Percentiles rank a stretch among this genome's conserved stretches.
Conservation (phyloP, 169 alveolate genomes). For the Eimeria praecox region DNA sequence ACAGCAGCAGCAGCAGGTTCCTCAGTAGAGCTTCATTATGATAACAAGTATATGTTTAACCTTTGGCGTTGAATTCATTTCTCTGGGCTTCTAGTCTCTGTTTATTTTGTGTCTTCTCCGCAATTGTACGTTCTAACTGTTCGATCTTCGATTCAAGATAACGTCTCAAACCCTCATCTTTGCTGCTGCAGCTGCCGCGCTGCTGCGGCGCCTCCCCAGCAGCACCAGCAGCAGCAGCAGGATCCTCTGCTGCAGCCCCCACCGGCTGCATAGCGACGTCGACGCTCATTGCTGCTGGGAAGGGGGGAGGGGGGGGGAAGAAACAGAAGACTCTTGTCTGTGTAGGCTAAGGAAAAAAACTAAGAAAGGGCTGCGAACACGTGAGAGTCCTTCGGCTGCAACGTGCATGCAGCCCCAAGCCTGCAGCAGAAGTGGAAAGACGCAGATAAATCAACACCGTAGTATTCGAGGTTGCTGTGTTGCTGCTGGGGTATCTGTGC, state of each 20-base stretch:
- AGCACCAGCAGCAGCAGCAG: background rate
- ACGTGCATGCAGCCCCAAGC: too few species aligned
- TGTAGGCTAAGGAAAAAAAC: background rate
- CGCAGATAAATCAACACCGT: too few species aligned
- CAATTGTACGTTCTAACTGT: slow-evolving; percentile 82
- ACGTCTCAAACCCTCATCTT: slow-evolving; percentile 1
- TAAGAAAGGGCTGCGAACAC: too few species aligned
- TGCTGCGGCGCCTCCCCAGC: background rate
- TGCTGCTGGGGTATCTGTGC: too few species aligned
- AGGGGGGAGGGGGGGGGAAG: background rate
- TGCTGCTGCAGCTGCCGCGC: background rate
- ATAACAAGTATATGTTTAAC: too few species aligned
- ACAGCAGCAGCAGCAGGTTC: too few species aligned
- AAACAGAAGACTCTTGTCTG: background rate
- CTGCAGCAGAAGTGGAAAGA: too few species aligned
- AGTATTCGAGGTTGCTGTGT: too few species aligned
- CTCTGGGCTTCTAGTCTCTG: slow-evolving; percentile 98
- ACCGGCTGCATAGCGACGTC: slow-evolving; percentile 31
- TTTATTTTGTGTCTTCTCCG: slow-evolving; percentile 86
- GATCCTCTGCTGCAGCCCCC: background rate
- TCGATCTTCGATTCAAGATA: slow-evolving; percentile 83
- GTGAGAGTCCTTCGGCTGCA: too few species aligned
- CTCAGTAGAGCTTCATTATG: too few species aligned
- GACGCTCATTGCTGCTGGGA: background rate
- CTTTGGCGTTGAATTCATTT: slow-evolving; percentile 97